Conservation (phyloP, 2,329 filamentous ascomycete genomes). For the Stagonosporopsis rhizophila region DNA sequence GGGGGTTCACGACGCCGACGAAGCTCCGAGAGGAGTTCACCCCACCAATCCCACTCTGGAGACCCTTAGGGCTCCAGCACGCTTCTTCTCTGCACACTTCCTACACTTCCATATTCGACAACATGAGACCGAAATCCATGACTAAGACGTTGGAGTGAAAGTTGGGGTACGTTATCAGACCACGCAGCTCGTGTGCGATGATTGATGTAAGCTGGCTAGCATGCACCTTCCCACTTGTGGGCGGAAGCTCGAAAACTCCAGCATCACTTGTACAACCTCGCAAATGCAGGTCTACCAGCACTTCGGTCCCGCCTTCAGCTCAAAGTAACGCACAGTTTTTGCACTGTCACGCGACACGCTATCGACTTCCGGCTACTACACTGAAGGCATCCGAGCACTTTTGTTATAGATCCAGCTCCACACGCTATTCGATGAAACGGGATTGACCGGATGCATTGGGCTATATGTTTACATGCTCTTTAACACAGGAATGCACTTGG, state of each 20-base stretch:
- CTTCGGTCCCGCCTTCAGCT: not conserved
- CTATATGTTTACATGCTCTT: not conserved
- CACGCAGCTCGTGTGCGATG: not conserved
- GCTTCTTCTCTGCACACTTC: not conserved
- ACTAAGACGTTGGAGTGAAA: not conserved
- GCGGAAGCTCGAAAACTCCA: not conserved
- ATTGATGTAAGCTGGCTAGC: not conserved
- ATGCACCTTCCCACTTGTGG: not conserved
- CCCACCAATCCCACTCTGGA: slow-evolving; percentile 4
- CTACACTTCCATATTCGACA: not conserved
- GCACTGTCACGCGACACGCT: not conserved
- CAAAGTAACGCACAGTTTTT: not conserved
- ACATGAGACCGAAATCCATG: not conserved
- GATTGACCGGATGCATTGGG: not conserved
- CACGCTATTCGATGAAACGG: not conserved
- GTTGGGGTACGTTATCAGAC: not conserved
- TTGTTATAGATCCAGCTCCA: not conserved
- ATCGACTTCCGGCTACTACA: not conserved
- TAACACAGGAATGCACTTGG: slow-evolving; percentile 2
- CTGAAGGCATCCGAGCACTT: not conserved
- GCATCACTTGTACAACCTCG: not conserved
- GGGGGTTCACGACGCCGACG: not conserved
- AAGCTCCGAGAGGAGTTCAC: slow-evolving; percentile 7
- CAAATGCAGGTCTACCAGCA: not conserved
- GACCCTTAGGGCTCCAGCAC: not conserved